Percentiles rank a stretch among this genome's conserved stretches.
phyloP scores from a whole-genome alignment of 148 eudicot genomes.

The Rhododendron ferrugineum region DNA sequence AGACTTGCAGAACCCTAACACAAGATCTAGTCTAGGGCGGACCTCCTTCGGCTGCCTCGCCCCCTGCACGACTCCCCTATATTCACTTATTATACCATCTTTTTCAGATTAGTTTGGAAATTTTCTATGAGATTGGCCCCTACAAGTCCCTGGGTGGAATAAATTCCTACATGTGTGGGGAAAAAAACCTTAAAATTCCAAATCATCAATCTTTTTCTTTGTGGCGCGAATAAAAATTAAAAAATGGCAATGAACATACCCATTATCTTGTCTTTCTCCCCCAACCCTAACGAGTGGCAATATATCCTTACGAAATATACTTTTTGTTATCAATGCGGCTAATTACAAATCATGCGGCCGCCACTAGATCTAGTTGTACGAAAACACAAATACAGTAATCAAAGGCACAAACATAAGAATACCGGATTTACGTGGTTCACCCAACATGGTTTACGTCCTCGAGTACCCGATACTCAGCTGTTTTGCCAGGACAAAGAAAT shows the following conservation, averaged over 20 bases:
- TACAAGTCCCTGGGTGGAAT: not conserved
- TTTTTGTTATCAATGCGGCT: not conserved
- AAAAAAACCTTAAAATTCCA: not conserved
- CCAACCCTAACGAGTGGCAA: not conserved
- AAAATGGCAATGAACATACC: not conserved
- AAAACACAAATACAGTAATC: not conserved
- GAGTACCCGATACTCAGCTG: not conserved
- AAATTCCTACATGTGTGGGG: not conserved
- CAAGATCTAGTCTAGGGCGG: not conserved
- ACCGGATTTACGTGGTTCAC: not conserved
- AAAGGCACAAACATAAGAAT: not conserved
- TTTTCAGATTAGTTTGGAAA: too few species aligned
- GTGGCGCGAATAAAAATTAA: too few species aligned
- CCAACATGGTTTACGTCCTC: not conserved
- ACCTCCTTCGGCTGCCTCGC: not conserved
- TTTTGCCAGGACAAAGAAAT: not conserved
- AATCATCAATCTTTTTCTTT: too few species aligned
- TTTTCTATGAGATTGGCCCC: not conserved
- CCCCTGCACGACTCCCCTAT: too few species aligned
- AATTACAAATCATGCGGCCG: not conserved
- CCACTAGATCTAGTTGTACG: not conserved
- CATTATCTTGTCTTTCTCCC: not conserved
- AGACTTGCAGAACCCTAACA: not conserved
- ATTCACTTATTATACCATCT: too few species aligned
- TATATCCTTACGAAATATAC: not conserved